Evolutionary conservation across 2,329 filamentous ascomycete species (phyloP), one percentile per base, ranked within the genome.

Genomic region (Fusarium musae): DNA sequence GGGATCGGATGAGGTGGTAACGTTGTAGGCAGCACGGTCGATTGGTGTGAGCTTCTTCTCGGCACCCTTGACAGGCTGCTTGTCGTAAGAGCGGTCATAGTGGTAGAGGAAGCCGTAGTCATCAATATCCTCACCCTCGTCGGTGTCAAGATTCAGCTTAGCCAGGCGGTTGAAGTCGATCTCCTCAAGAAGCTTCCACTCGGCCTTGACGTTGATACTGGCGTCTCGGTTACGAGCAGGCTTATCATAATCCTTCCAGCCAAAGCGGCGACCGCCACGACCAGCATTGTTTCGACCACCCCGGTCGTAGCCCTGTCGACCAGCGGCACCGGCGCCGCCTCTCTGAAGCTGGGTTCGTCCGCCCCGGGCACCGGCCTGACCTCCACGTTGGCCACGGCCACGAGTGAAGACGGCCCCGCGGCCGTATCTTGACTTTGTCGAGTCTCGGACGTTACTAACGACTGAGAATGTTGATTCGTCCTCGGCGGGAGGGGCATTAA

Each of bases 161-260:
- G 90, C 89, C 77, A 99, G 90, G 76, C 96, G 93, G 86, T 94
- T 96, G 86, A 97, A 99, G 84, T 99, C 96, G 82, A 99, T 98
- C 88, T 99, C 96, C 86, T 99, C 96, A 79, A 98, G 87, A 85
- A 99, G 90, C 80, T 91, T 89, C 96, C 96, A 99, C 82, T 98
- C 95, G 28, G 95, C 90, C 85, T 97, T 97, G 84, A 98, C 95
- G 85, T 96, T 96, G 81, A 99, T 94, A 40, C 95, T 97, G 16
- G 96, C 93, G 85, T 99, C 96, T 69, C 96, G 93, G 85, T 97
- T 98, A 80, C 96, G 92, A 83, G 96, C 91, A 69, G 96, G 96
- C 91, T 98, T 98, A 87, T 99, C 96, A 82, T 95, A 97, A 83
- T 99, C 96, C 85, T 96, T 97, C 96, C 96, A 98, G 82, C 96